phyloP scores from a whole-genome alignment of 2,329 filamentous ascomycete species.

The Cercospora canescens region DNA sequence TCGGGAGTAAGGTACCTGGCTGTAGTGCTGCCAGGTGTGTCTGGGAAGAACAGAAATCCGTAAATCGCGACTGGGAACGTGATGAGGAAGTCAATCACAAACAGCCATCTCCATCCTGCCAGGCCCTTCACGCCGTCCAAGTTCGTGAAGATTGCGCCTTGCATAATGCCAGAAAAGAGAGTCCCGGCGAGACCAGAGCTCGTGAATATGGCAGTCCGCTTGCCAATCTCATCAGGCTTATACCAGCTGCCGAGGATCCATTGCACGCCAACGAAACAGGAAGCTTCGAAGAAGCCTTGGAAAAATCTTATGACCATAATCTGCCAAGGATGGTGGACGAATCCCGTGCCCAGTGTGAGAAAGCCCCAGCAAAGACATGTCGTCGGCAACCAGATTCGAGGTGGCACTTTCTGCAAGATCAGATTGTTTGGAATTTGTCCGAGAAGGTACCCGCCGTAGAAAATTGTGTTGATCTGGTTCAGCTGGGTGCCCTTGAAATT shows the following conservation, averaged over 20 bases:
- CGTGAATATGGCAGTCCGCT: conserved; percentile 62
- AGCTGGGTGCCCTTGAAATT: conserved; percentile 51
- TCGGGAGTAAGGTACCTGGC: conserved; percentile 45
- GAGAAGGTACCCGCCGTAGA: conserved; percentile 45
- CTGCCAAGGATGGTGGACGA: conserved; percentile 50
- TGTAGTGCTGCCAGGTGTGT: conserved; percentile 51
- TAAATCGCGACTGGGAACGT: conserved; percentile 57
- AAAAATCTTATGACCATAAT: conserved; percentile 62
- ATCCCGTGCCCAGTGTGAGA: conserved; percentile 56
- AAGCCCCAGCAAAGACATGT: conserved; percentile 60
- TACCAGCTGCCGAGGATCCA: conserved; percentile 31
- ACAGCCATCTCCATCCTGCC: conserved; percentile 60
- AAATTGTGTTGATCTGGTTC: conserved; percentile 42
- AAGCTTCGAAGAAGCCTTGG: conserved; percentile 36
- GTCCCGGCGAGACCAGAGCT: conserved; percentile 60
- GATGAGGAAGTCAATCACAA: conserved; percentile 60
- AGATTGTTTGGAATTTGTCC: conserved; percentile 64
- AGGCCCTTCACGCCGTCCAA: conserved; percentile 52
- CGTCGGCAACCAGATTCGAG: conserved; percentile 53
- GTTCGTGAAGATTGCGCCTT: conserved; percentile 51
- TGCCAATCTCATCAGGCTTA: conserved; percentile 49
- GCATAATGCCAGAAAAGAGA: conserved; percentile 64
- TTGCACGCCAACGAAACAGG: conserved; percentile 31
- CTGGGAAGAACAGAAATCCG: conserved; percentile 57
- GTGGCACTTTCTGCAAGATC: conserved; percentile 63